Conservation (phyloP, 345 rosid species). For the Psidium guajava region DNA sequence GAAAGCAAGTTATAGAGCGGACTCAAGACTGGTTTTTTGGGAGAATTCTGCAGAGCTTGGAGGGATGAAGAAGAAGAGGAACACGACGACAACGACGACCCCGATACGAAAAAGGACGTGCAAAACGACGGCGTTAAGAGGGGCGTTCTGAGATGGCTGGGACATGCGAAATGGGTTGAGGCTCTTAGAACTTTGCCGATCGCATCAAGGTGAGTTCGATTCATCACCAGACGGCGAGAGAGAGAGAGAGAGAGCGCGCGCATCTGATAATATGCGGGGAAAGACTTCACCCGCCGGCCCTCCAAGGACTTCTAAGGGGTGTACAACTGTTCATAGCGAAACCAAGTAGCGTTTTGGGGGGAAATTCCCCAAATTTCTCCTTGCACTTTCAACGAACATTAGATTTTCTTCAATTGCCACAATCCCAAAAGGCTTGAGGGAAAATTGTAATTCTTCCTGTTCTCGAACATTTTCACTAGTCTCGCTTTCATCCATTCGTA, state of each 20-base stretch:
- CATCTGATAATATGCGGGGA: neutral
- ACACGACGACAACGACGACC: neutral
- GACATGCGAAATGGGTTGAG: neutral
- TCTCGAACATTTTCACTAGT: neutral
- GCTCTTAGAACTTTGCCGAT: neutral
- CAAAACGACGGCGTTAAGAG: neutral
- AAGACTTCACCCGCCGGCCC: neutral
- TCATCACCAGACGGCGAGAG: neutral
- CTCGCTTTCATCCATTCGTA: neutral
- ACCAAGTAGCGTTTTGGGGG: neutral
- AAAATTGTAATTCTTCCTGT: neutral
- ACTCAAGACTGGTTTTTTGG: constrained; percentile 14
- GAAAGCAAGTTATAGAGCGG: constrained; percentile 57
- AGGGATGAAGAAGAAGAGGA: constrained; percentile 16
- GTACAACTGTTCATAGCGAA: neutral
- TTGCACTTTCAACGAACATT: too few relatives aligned
- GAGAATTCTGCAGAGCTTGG: constrained; percentile 8
- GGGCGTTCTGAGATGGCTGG: neutral
- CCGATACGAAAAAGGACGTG: neutral
- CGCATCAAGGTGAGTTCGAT: neutral
- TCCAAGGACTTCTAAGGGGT: neutral
- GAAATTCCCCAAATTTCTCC: neutral
- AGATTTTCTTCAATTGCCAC: too few relatives aligned
- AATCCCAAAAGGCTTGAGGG: too few relatives aligned
- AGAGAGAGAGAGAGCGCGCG: neutral